These are phyloP conservation scores for Plasmopara muralis DNA, from an alignment of 352 stramenopile genomes.

Conservation along the genomic window DNA sequence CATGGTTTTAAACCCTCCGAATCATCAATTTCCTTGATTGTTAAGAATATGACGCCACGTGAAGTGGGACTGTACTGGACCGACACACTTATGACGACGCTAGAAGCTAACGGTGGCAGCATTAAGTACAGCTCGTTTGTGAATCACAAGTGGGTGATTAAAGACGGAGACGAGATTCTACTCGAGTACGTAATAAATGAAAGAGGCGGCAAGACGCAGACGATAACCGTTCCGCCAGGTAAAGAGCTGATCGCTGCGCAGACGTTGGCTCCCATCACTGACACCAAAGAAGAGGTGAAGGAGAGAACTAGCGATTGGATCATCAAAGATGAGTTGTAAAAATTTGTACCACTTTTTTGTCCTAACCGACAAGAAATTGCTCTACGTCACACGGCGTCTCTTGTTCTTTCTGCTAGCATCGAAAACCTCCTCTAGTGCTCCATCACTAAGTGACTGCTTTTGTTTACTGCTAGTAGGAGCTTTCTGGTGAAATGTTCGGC, in stretches of 20 bases:
- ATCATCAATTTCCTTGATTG: constrained; percentile 48
- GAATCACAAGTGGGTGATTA: constrained; percentile 64
- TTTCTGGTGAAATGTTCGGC: constrained; percentile 75
- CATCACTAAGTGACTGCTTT: constrained; percentile 43
- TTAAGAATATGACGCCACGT: constrained; percentile 56
- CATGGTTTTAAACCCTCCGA: constrained; percentile 46
- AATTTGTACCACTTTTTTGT: background rate
- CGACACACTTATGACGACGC: constrained; percentile 57
- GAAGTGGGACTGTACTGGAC: constrained; percentile 62
- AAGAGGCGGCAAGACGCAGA: constrained; percentile 44
- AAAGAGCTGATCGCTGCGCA: constrained; percentile 12
- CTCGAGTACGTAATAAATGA: constrained; percentile 43
- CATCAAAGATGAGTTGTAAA: constrained; percentile 38
- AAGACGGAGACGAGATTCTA: constrained; percentile 42
- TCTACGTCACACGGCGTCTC: constrained; percentile 42
- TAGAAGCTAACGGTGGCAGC: constrained; percentile 35
- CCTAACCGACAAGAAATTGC: constrained; percentile 12
- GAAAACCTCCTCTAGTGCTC: constrained; percentile 64
- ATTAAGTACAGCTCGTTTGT: constrained; percentile 58
- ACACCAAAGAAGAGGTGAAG: constrained; percentile 5
- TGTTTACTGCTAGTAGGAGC: constrained; percentile 61
- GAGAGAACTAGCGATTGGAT: constrained; percentile 5
- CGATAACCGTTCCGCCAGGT: constrained; percentile 33
- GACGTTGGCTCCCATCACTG: background rate
- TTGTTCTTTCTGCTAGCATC: constrained; percentile 38